Percentiles rank a stretch among this genome's conserved stretches.
phyloP scores from a whole-genome alignment of 805 yeast species.

The Scheffersomyces lignosus region DNA sequence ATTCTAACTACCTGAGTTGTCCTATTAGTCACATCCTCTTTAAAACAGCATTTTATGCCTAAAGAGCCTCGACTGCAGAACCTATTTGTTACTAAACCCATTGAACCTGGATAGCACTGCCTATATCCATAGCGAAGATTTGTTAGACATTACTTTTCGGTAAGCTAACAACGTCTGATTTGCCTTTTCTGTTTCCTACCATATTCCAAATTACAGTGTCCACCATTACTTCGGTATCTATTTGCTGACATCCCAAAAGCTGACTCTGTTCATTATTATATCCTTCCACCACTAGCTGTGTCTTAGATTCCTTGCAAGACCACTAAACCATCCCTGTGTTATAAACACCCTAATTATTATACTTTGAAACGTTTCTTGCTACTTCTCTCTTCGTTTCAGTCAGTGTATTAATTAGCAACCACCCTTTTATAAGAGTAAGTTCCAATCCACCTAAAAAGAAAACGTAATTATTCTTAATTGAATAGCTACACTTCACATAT shows the following conservation, averaged over 20 bases:
- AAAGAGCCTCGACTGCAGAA: slow-evolving; percentile 46
- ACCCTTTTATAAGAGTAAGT: slow-evolving; percentile 37
- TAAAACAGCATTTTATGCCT: slow-evolving; percentile 33
- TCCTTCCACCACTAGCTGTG: slow-evolving; percentile 1
- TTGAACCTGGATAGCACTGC: slow-evolving; percentile 46
- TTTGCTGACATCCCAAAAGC: slow-evolving; percentile 1
- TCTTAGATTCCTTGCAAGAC: slow-evolving; percentile 6
- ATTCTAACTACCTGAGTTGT: too few relatives aligned
- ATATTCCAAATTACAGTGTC: slow-evolving; percentile 7
- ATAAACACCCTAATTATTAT: slow-evolving; percentile 7
- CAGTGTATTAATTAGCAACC: slow-evolving; percentile 15
- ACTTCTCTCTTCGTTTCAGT: slow-evolving; percentile 48
- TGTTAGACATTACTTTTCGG: too few relatives aligned
- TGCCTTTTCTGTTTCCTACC: too few relatives aligned
- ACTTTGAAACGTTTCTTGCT: slow-evolving; percentile 46
- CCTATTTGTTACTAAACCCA: slow-evolving; percentile 26
- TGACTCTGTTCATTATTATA: background rate
- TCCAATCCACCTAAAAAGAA: slow-evolving; percentile 32
- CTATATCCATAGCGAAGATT: too few relatives aligned
- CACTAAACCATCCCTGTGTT: slow-evolving; percentile 5
- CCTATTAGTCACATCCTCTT: too few relatives aligned
- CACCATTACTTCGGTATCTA: slow-evolving; percentile 14
- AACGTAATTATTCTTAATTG: slow-evolving; percentile 3
- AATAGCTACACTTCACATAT: background rate
- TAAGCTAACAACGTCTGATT: too few relatives aligned